Base-by-base conservation (phyloP, 768 basidiomycete genomes). In the Albatrellus ellisii region DNA sequence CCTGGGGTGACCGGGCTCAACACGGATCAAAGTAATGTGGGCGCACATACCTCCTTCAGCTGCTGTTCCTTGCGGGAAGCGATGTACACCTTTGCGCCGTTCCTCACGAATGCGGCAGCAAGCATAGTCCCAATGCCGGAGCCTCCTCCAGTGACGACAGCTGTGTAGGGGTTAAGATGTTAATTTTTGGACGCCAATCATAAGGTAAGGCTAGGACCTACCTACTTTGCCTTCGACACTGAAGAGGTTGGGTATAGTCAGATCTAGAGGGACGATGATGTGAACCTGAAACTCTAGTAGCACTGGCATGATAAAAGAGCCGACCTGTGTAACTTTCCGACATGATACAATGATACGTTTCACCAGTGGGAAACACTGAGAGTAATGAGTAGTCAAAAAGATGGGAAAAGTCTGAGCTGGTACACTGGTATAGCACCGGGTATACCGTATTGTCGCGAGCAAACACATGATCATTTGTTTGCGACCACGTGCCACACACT, bases 41-140 rank as follows among this genome's bases (percentile, higher is more conserved):
- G 27, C 6, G 12, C 20, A 38, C 68, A 39, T 43, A 80, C 84
- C 68, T 82, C 73, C 61, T 81, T 75, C 44, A 92, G 67, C 52
- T 81, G 79, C 15, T 66, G 56, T 62, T 86, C 83, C 56, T 88
- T 90, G 42, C 89, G 69, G 9, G 85, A 79, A 11, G 89, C 87
- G 50, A 92, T 89, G 62, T 91, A 90, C 31, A 94, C 89, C 51
- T 76, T 80, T 26, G 80, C 85, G 10, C 89, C 89, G 52, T 91
- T 90, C 60, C 79, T 74, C 1, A 80, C 83, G 51, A 87, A 79
- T 1, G 83, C 79, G 0, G 75, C 64, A 18, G 89, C 86, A 52
- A 91, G 88, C 73, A 86, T 80, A 53, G 73, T 77, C 6, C 88
- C 88, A 34, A 92, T 73, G 1, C 88, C 88, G 29, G 80, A 79